Base-by-base conservation (phyloP, 441 rosid genomes). In the Erodium trifolium region DNA sequence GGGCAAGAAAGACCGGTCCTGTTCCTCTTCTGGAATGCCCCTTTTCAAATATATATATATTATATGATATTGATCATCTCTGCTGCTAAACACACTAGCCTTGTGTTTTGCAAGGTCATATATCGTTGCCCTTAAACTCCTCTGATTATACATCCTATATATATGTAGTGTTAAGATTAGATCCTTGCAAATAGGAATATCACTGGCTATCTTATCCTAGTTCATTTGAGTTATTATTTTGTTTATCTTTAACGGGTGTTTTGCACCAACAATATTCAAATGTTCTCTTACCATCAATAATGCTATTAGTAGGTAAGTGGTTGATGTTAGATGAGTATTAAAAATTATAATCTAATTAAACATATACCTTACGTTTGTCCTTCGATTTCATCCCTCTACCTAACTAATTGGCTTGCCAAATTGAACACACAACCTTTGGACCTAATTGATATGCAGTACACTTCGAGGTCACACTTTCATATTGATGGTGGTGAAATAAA, bases 281-380 rank as follows among this genome's bases (percentile, higher is more conserved):
- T 43, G 7, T 11, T 43, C 57, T 49, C 57, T 49, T 3, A n/a
- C 57, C 16, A 49, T 10, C 13, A 29, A 19, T 34, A 39, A 29
- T 72, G 57, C 16, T 49, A 49, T 49, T 8, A 74, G 13, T 76
- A 53, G 39, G 67, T 51, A 17, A 31, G 4, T 14, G 39, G 78
- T 34, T 34, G 70, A 51, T 73, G 78, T 37, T 23, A 37, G 57
- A 53, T 39, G 65, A 35, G 17, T 9, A 66, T 27, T 23, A 23
- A 49, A 49, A 49, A 49, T 49, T n/a, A 49, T 13, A 49, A 49
- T 49, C 57, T n/a, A 49, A 12, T n/a, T n/a, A 13, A 49, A 49
- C 14, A 49, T 13, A 49, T 12, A 49, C 57, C 5, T 49, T 49
- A 49, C 14, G 13, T 13, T 49, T 49, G 57, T 49, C 57, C 11